A percentile compares a stretch with the other conserved stretches of the same genome.
phyloP scores from a whole-genome alignment of 1,139 yeast species.

The Taphrina betulina region DNA sequence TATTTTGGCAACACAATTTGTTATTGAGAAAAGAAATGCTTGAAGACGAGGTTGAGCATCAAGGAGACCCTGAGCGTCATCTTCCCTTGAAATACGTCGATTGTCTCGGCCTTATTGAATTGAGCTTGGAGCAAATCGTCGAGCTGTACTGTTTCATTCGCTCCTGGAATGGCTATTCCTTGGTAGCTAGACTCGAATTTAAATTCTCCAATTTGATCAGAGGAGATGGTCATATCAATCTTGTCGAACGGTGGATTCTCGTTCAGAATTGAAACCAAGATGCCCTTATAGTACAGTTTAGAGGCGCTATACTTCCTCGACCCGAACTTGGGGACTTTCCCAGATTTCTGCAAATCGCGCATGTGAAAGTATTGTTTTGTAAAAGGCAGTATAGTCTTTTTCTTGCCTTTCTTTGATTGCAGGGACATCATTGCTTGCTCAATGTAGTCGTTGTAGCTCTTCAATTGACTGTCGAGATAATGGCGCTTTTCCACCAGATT shows the following conservation, averaged over 20 bases:
- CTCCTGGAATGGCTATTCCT: slow-evolving; percentile 52
- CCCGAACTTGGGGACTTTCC: slow-evolving; percentile 73
- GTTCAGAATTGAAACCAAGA: slow-evolving; percentile 56
- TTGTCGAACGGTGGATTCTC: slow-evolving; percentile 60
- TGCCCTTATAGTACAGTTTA: slow-evolving; percentile 69
- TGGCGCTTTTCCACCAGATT: slow-evolving; percentile 62
- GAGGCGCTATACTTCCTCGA: slow-evolving; percentile 79
- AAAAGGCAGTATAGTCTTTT: slow-evolving; percentile 58
- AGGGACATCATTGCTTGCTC: slow-evolving; percentile 63
- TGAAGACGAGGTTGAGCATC: slow-evolving; percentile 24
- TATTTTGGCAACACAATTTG: no score
- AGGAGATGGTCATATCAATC: slow-evolving; percentile 70
- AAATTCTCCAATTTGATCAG: slow-evolving; percentile 71
- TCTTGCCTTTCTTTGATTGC: slow-evolving; percentile 55
- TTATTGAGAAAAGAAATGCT: slow-evolving; percentile 26
- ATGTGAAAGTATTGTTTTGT: slow-evolving; percentile 78
- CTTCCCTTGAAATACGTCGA: slow-evolving; percentile 30
- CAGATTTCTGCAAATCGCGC: slow-evolving; percentile 65
- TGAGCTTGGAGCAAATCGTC: slow-evolving; percentile 71
- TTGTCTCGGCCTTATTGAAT: slow-evolving; percentile 45
- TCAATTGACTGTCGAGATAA: slow-evolving; percentile 60
- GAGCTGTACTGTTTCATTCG: slow-evolving; percentile 55
- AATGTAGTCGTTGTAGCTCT: slow-evolving; percentile 67
- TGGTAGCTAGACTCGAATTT: slow-evolving; percentile 65
- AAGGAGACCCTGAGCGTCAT: slow-evolving; percentile 14